Conservation (phyloP, 1,284 basidiomycete species). For the Cryptococcus sp. region DNA sequence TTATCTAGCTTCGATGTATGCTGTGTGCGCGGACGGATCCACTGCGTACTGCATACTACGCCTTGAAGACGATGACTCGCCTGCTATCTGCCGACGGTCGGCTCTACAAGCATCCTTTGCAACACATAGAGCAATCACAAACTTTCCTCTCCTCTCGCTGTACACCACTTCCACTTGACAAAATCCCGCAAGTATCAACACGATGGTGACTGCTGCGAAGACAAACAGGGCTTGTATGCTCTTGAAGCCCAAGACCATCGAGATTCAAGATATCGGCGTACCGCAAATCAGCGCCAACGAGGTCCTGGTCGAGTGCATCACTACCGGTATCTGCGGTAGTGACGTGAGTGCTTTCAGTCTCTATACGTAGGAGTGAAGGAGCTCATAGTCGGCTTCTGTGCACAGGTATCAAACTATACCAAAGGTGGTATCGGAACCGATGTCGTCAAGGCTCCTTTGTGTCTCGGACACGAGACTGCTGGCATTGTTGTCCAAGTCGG, state of each 20-base stretch:
- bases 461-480: conserved; percentile 31
- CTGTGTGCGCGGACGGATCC: too few relatives aligned
- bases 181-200: too few relatives aligned
- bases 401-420: conserved; percentile 9
- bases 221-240: conserved; percentile 13
- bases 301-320: conserved; percentile 30
- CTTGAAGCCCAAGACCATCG: conserved; percentile 14
- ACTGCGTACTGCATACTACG: too few relatives aligned
- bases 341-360: conserved; percentile 3
- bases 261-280: conserved; percentile 21
- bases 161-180: background rate
- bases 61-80: too few relatives aligned
- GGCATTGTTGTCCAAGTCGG: conserved; percentile 18
- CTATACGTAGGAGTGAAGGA: background rate
- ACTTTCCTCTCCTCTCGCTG: too few relatives aligned
- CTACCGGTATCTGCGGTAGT: conserved; percentile 26
- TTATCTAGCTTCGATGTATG: too few relatives aligned
- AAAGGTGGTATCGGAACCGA: conserved; percentile 14
- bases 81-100: too few relatives aligned
- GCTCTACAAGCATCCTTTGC: too few relatives aligned
- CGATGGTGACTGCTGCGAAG: background rate
- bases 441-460: conserved; percentile 23
- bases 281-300: conserved; percentile 15
- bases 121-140: too few relatives aligned
- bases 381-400: background rate